Percentiles rank a stretch among this genome's conserved stretches.
phyloP scores from a whole-genome alignment of 495 filamentous ascomycete species.

The Hypoxylon lienhwacheense region DNA sequence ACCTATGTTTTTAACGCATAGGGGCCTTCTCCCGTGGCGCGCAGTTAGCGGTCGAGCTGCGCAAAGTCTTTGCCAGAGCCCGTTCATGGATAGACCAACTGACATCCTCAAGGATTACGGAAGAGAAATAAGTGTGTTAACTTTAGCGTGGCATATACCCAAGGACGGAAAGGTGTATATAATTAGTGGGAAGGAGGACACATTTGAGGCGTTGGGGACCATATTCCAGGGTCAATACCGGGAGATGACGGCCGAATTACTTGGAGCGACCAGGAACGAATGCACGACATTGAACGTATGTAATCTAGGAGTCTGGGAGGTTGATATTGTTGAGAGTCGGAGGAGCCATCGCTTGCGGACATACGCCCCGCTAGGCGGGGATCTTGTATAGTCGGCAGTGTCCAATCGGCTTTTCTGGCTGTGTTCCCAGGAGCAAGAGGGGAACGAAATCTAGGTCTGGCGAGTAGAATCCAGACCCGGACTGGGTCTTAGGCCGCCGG shows the following conservation, averaged over 20 bases:
- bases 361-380: conserved; percentile 11
- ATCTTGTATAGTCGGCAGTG: conserved; percentile 4
- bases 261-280: not conserved
- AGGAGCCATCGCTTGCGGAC: conserved; percentile 1
- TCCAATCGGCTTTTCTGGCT: conserved; percentile 23
- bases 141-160: conserved; percentile 10
- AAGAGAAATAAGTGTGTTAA: not conserved
- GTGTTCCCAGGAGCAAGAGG: conserved; percentile 5
- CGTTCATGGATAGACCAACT: conserved; percentile 9
- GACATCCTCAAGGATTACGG: conserved; percentile 16
- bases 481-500: too few relatives aligned
- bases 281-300: not conserved
- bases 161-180: conserved; percentile 3
- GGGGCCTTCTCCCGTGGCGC: too few relatives aligned
- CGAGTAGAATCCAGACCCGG: conserved; percentile 4
- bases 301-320: conserved; percentile 2
- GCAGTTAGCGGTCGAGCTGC: not conserved
- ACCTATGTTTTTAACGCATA: not conserved
- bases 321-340: conserved; percentile 13
- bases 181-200: not conserved
- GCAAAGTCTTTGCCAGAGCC: not conserved
- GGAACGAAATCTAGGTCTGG: not conserved
- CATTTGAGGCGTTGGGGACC: not conserved
- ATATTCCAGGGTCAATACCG: not conserved
- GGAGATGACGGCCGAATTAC: not conserved